These are phyloP conservation scores for Helotiales sp. DNA, from an alignment of 2,329 filamentous ascomycete genomes.

Conservation along the genomic window DNA sequence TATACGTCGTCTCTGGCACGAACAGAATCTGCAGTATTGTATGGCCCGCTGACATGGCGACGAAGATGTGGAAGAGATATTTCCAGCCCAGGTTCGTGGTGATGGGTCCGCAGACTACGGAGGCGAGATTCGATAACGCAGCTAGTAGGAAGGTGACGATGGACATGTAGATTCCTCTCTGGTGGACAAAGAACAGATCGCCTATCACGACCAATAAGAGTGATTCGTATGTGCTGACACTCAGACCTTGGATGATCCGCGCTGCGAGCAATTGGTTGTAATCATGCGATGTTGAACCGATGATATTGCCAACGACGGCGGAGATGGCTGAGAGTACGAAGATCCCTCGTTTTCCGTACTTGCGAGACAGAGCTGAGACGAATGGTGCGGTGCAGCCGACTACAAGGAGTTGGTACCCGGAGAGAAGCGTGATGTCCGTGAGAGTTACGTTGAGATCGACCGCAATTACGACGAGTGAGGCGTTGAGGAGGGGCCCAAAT, in stretches of 20 bases:
- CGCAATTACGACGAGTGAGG: conserved; percentile 27
- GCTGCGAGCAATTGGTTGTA: conserved; percentile 33
- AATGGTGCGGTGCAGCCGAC: conserved; percentile 32
- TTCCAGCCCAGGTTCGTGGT: conserved; percentile 47
- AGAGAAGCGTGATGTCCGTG: conserved; percentile 31
- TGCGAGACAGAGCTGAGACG: conserved; percentile 30
- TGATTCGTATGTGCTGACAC: conserved; percentile 38
- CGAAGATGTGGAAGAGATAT: conserved; percentile 44
- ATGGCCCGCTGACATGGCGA: conserved; percentile 20
- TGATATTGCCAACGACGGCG: conserved; percentile 31
- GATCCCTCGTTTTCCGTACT: conserved; percentile 33
- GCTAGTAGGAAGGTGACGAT: conserved; percentile 48
- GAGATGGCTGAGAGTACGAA: conserved; percentile 28
- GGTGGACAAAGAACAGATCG: conserved; percentile 52
- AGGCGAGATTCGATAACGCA: conserved; percentile 48
- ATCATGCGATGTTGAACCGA: conserved; percentile 23
- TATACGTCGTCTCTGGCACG: conserved; percentile 57
- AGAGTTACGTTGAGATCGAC: conserved; percentile 28
- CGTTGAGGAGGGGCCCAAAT: conserved; percentile 28
- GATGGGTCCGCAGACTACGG: conserved; percentile 50
- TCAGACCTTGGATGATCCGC: conserved; percentile 35
- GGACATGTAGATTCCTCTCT: conserved; percentile 50
- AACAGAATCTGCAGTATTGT: conserved; percentile 50
- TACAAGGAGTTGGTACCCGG: conserved; percentile 35
- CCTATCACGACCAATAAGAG: conserved; percentile 45